Conservation (phyloP, 2,329 filamentous ascomycete genomes). For the Gremmenia infestans region DNA sequence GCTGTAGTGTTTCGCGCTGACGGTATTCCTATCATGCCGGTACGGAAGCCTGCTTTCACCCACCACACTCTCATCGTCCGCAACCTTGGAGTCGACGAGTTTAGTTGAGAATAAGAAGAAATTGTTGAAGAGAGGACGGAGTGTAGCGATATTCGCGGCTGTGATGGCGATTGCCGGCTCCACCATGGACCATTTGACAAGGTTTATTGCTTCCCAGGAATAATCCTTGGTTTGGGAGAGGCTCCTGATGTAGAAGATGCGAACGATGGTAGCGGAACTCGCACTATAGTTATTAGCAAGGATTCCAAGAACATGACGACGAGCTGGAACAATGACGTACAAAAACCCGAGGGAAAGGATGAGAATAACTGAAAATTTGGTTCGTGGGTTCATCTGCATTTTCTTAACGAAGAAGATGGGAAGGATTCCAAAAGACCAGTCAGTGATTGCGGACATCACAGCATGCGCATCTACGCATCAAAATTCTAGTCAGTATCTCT, state of each 20-base stretch:
- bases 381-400: constrained; percentile 27
- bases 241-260: constrained; percentile 38
- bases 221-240: constrained; percentile 35
- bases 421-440: constrained; percentile 29
- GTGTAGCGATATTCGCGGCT: constrained; percentile 37
- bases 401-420: constrained; percentile 28
- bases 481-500: too few relatives aligned
- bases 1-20: constrained; percentile 18
- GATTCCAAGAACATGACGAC: not conserved
- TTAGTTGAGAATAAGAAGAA: constrained; percentile 20
- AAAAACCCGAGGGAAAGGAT: constrained; percentile 35
- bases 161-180: constrained; percentile 39
- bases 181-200: constrained; percentile 41
- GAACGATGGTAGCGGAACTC: constrained; percentile 39
- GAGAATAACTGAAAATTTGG: constrained; percentile 32
- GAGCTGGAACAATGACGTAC: constrained; percentile 27
- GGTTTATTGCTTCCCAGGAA: constrained; percentile 38
- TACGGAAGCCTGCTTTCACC: not conserved
- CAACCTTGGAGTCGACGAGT: constrained; percentile 12
- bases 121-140: constrained; percentile 34
- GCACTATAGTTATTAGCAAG: constrained; percentile 28
- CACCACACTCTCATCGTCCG: constrained; percentile 10
- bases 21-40: not conserved
- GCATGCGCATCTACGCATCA: constrained; percentile 19
- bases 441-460: constrained; percentile 25